Evolutionary conservation across 2,329 filamentous ascomycete species (phyloP).

Genomic region (Epichloe brachyelytri): DNA sequence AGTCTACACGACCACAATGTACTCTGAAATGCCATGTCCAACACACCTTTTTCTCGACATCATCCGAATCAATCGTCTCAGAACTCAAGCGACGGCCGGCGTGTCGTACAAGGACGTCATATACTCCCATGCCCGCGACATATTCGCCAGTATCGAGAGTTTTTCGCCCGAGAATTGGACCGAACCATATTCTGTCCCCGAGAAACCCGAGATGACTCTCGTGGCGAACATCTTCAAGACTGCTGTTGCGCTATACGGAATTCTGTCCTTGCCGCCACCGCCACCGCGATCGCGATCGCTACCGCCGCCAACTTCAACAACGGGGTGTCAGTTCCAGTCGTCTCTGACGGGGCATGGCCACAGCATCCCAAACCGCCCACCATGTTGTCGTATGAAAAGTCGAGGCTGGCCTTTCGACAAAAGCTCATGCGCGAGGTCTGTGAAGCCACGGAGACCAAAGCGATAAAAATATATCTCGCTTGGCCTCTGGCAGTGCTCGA

Average conservation of each 20-base stretch:
- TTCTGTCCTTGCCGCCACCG: not conserved
- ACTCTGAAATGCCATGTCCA: constrained; percentile 4
- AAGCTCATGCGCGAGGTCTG: not conserved
- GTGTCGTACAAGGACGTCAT: not conserved
- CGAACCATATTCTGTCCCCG: constrained; percentile 1
- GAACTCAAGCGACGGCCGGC: not conserved
- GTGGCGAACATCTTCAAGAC: constrained; percentile 1
- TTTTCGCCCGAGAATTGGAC: constrained; percentile 3
- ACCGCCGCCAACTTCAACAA: not conserved
- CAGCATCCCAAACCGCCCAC: not conserved
- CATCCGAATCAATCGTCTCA: constrained; percentile 1
- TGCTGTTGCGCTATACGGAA: constrained; percentile 1
- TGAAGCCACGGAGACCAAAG: not conserved
- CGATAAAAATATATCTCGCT: not conserved
- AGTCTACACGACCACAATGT: constrained; percentile 1
- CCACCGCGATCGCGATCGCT: not conserved
- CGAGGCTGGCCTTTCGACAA: not conserved
- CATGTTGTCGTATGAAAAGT: not conserved
- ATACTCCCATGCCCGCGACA: not conserved
- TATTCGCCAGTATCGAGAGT: not conserved
- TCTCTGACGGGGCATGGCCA: not conserved
- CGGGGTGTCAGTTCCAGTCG: not conserved
- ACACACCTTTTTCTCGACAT: constrained; percentile 4
- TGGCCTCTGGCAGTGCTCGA: constrained; percentile 5
- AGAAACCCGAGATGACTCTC: not conserved